These are phyloP conservation scores for Coniochaeta sp. DNA, from an alignment of 2,329 filamentous ascomycete genomes.

Conservation along the genomic window DNA sequence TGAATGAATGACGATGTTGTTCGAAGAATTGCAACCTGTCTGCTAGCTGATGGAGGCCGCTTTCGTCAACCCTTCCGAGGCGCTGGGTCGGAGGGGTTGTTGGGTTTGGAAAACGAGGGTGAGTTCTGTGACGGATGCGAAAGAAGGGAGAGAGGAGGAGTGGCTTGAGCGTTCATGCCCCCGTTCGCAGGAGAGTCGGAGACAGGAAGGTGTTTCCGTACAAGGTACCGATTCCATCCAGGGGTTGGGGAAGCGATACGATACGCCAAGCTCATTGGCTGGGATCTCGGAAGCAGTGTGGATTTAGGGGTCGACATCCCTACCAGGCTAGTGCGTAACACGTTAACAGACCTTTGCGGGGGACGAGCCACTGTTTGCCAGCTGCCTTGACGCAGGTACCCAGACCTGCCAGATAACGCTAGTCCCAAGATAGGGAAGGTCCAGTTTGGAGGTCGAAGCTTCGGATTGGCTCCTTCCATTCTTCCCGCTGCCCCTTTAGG, in stretches of 20 bases:
- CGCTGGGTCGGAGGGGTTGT: too few relatives aligned
- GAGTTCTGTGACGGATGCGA: constrained; percentile 9
- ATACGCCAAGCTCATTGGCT: not conserved
- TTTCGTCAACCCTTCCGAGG: not conserved
- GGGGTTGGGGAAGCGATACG: not conserved
- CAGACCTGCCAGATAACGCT: not conserved
- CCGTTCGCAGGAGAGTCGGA: too few relatives aligned
- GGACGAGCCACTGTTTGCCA: not conserved
- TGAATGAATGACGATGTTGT: constrained; percentile 11
- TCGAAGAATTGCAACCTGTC: not conserved
- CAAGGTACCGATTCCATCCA: not conserved
- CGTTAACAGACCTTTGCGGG: not conserved
- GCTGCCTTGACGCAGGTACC: not conserved
- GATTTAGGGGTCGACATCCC: not conserved
- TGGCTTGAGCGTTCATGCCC: constrained; percentile 1
- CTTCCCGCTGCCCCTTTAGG: not conserved
- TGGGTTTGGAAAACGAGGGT: constrained; percentile 2
- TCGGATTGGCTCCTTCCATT: not conserved
- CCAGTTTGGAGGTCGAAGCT: not conserved
- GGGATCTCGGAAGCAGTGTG: not conserved
- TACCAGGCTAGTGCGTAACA: not conserved
- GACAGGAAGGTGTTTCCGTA: not conserved
- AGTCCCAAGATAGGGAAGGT: not conserved
- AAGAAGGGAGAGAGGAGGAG: not conserved
- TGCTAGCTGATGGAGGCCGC: not conserved